Conservation (phyloP, 2,329 filamentous ascomycete genomes). For the Lachnellula subtilissima region DNA sequence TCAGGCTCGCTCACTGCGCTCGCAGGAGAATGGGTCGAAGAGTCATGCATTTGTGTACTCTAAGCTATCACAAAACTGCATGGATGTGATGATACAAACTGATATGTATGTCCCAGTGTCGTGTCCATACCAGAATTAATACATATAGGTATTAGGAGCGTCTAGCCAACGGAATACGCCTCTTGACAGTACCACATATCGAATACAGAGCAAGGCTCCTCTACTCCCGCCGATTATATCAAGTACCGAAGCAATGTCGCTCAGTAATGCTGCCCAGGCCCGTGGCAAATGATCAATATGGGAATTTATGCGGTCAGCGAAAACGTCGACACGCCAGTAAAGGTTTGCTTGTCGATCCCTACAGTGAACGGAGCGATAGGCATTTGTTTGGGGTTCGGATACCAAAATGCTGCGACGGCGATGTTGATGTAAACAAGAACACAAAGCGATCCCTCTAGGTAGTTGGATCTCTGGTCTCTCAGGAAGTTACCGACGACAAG, state of each 20-base stretch:
- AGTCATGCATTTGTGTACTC: neutral
- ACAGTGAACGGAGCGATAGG: neutral
- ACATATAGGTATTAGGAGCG: neutral
- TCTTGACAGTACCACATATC: no score
- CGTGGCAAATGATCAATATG: no score
- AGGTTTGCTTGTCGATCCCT: neutral
- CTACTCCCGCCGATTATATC: no score
- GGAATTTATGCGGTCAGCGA: no score
- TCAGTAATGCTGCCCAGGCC: no score
- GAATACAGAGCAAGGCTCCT: no score
- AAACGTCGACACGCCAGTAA: no score
- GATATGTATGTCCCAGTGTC: neutral
- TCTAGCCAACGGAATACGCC: no score
- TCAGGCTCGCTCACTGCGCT: neutral
- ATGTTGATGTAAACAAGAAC: conserved; percentile 62
- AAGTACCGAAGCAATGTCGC: no score
- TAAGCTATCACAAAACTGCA: neutral
- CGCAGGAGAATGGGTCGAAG: neutral
- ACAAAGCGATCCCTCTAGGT: conserved; percentile 78
- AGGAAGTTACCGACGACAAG: conserved; percentile 84
- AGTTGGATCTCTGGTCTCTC: conserved; percentile 83
- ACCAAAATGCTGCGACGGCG: conserved; percentile 54
- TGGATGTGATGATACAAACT: neutral
- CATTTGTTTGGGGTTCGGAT: conserved; percentile 39
- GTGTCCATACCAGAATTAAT: neutral